phyloP scores from a whole-genome alignment of 441 rosid genomes.

The Syzygium syzygioides region DNA sequence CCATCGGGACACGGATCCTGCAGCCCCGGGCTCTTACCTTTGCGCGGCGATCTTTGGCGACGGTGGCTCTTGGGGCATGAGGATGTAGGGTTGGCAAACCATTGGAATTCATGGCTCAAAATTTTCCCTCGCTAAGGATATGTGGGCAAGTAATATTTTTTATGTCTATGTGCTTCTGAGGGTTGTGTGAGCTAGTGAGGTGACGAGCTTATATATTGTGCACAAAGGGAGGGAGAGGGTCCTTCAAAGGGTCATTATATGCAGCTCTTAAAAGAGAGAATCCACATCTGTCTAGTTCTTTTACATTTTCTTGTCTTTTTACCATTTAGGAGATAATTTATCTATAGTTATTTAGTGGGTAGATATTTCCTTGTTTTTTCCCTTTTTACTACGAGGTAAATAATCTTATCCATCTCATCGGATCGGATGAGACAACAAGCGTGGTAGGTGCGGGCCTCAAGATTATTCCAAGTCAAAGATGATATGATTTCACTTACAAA shows the following conservation, averaged over 20 bases:
- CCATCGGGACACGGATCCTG: neutral
- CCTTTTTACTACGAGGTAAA: neutral
- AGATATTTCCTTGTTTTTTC: neutral
- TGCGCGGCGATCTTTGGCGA: neutral
- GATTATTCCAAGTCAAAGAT: neutral
- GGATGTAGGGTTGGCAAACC: neutral
- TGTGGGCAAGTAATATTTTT: neutral
- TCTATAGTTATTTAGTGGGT: neutral
- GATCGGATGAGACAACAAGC: neutral
- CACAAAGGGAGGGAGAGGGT: neutral
- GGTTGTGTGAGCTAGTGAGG: neutral
- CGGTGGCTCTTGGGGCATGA: neutral
- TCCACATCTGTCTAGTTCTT: too few species aligned
- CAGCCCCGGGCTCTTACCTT: neutral
- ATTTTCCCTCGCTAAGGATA: neutral
- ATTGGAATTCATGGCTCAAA: neutral
- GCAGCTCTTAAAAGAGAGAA: too few species aligned
- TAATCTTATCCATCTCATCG: too few species aligned
- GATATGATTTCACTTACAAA: too few species aligned
- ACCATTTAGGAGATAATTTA: neutral
- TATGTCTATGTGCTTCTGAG: neutral
- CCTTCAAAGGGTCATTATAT: neutral
- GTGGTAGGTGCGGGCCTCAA: neutral
- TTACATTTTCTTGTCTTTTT: too few species aligned
- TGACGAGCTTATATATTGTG: neutral